Evolutionary conservation across 2,329 filamentous ascomycete species (phyloP), one percentile per base, ranked within the genome.

Genomic region (Ilyonectria destructans): DNA sequence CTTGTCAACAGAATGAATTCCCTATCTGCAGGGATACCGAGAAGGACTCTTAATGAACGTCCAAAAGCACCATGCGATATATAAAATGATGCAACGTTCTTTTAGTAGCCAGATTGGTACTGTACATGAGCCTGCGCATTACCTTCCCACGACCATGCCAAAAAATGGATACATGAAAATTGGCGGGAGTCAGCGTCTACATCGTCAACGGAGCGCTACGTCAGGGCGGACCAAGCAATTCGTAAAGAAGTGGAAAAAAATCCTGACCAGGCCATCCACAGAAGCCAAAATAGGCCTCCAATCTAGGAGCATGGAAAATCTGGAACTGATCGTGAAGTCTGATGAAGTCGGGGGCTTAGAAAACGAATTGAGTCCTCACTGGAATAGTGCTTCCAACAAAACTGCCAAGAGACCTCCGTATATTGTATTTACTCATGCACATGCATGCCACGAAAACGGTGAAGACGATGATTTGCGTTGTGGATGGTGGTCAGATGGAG

Each of bases 381-480:
- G n/a, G n/a, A n/a, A n/a, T n/a, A n/a, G n/a, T n/a, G 33, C 33
- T 35, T 10, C 6, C 33, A 35, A 10, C 33, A 10, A 10, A 35
- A 35, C 49, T 31, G 23, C 21, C 4, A 13, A 6, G 23, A 31
- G 31, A 23, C 10, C 49, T 3, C 23, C 49, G 15, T n/a, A 52
- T 13, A 52, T 52, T 33, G 26, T 52, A 31, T 52, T 52, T 33
- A 52, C 49, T 23, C 49, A 52, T 26, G 31, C 49, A 21, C 49
- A 52, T 52, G 21, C 49, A 8, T 52, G 49, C n/a, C 23, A 52
- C 23, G 49, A 52, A n/a, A 13, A 52, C 15, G 49, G 49, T n/a
- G 49, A 52, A 26, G 49, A 52, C 5, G 49, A 52, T 52, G 49
- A 52, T 52, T 52, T 52, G 23, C 31, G 31, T 52, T 52, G 49